These are phyloP conservation scores for Penicillium crustosum DNA, from an alignment of 2,329 filamentous ascomycete species.

Conservation along the genomic window DNA sequence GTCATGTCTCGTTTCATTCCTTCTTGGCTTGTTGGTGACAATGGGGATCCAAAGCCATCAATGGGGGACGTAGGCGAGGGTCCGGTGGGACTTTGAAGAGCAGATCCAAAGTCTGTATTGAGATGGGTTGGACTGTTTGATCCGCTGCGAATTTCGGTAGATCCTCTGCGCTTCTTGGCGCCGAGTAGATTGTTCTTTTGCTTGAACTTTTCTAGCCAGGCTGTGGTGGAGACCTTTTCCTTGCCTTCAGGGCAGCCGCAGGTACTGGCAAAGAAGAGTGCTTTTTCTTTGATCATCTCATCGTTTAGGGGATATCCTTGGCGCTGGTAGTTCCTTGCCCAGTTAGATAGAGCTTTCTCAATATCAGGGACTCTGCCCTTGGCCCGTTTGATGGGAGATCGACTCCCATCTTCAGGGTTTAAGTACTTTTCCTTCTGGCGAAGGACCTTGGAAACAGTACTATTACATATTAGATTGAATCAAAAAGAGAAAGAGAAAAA, in stretches of 20 bases:
- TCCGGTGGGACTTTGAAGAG: slow-evolving; percentile 62
- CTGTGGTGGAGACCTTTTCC: slow-evolving; percentile 67
- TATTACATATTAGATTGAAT: slow-evolving; percentile 43
- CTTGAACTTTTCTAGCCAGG: slow-evolving; percentile 95
- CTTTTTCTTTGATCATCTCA: slow-evolving; percentile 81
- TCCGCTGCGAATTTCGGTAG: slow-evolving; percentile 59
- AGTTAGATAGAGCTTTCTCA: slow-evolving; percentile 84
- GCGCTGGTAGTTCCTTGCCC: slow-evolving; percentile 77
- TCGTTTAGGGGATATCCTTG: slow-evolving; percentile 73
- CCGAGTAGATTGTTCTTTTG: slow-evolving; percentile 70
- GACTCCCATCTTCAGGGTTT: slow-evolving; percentile 73
- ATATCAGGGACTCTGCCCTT: slow-evolving; percentile 90
- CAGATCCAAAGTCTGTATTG: slow-evolving; percentile 57
- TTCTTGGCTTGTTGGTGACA: slow-evolving; percentile 70
- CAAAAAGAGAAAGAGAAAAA: slow-evolving; percentile 17
- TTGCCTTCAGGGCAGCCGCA: slow-evolving; percentile 71
- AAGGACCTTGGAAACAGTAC: slow-evolving; percentile 97
- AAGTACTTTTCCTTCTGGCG: slow-evolving; percentile 94
- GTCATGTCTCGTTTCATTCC: slow-evolving; percentile 62
- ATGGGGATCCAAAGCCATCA: slow-evolving; percentile 60
- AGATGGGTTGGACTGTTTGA: slow-evolving; percentile 63
- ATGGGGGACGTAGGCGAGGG: slow-evolving; percentile 73
- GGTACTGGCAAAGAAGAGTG: slow-evolving; percentile 73
- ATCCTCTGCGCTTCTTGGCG: slow-evolving; percentile 55
- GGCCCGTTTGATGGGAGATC: slow-evolving; percentile 74